phyloP scores from a whole-genome alignment of 208 protist species.

The Acanthamoeba castellanii region DNA sequence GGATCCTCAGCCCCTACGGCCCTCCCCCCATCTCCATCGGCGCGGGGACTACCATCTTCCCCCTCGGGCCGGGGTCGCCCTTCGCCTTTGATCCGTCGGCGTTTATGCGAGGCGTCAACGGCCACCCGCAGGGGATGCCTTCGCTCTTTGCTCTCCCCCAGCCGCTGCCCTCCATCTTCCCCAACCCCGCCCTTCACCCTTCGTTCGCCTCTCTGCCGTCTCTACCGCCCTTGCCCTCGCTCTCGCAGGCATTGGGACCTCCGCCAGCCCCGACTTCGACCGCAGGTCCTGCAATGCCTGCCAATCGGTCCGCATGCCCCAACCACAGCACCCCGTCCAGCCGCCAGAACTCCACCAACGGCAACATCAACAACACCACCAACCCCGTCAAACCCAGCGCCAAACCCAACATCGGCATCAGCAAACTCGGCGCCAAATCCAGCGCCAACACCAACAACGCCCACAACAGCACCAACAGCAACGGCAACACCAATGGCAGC shows the following conservation, averaged over 20 bases:
- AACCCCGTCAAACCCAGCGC: not conserved
- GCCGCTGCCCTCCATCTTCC: not conserved
- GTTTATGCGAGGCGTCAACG: not conserved
- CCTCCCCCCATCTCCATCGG: not conserved
- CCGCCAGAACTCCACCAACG: not conserved
- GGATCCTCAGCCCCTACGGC: not conserved
- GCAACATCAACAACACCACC: not conserved
- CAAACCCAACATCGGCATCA: not conserved
- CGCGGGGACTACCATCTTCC: not conserved
- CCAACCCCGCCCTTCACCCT: not conserved
- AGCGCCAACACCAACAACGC: not conserved
- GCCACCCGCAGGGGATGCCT: not conserved
- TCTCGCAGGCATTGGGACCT: not conserved
- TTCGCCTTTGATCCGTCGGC: constrained; percentile 8
- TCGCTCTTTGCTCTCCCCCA: not conserved
- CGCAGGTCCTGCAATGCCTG: too few species aligned
- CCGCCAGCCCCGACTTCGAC: not conserved
- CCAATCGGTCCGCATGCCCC: not conserved
- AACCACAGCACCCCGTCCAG: not conserved
- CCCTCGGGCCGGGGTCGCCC: not conserved
- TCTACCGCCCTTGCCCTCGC: not conserved
- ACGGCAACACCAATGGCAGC: not conserved
- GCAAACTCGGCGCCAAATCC: not conserved
- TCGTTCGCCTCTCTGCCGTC: constrained; percentile 4
- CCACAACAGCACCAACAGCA: not conserved